These are phyloP conservation scores for Hypomyces perniciosus DNA, from an alignment of 2,329 filamentous ascomycete species.

Conservation along the genomic window DNA sequence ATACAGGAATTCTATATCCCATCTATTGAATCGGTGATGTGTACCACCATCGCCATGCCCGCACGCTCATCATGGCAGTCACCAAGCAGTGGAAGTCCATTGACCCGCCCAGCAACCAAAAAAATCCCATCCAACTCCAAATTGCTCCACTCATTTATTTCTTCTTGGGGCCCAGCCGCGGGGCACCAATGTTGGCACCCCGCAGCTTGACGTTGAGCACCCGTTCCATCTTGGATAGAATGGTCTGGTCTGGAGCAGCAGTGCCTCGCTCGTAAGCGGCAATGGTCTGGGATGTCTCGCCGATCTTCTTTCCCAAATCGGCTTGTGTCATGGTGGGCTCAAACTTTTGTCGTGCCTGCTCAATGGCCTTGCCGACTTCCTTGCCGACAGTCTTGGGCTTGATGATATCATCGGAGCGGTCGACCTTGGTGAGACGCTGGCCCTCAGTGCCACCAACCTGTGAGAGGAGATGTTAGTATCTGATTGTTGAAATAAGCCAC, in stretches of 20 bases:
- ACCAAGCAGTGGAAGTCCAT: background rate
- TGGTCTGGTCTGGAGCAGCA: constrained; percentile 76
- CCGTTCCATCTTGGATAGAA: constrained; percentile 71
- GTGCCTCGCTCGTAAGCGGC: constrained; percentile 80
- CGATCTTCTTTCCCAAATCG: constrained; percentile 77
- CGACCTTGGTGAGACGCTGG: constrained; percentile 95
- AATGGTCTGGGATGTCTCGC: constrained; percentile 73
- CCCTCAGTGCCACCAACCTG: constrained; percentile 54
- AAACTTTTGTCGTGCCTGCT: constrained; percentile 69
- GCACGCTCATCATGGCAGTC: background rate
- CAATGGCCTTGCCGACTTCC: constrained; percentile 76
- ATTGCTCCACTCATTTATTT: constrained; percentile 23
- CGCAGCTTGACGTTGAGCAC: constrained; percentile 84
- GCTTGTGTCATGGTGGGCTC: constrained; percentile 97
- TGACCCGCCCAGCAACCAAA: too few relatives aligned
- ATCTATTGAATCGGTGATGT: constrained; percentile 10
- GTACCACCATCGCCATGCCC: background rate
- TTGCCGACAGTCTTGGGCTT: constrained; percentile 88
- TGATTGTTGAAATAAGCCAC: background rate
- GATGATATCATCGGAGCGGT: constrained; percentile 94
- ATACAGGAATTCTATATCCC: constrained; percentile 8
- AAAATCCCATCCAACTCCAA: background rate
- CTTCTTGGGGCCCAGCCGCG: constrained; percentile 53
- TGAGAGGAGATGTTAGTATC: constrained; percentile 14
- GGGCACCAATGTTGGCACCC: constrained; percentile 39